Conservation (phyloP, 2,329 filamentous ascomycete genomes). For the Neofusicoccum parvum region DNA sequence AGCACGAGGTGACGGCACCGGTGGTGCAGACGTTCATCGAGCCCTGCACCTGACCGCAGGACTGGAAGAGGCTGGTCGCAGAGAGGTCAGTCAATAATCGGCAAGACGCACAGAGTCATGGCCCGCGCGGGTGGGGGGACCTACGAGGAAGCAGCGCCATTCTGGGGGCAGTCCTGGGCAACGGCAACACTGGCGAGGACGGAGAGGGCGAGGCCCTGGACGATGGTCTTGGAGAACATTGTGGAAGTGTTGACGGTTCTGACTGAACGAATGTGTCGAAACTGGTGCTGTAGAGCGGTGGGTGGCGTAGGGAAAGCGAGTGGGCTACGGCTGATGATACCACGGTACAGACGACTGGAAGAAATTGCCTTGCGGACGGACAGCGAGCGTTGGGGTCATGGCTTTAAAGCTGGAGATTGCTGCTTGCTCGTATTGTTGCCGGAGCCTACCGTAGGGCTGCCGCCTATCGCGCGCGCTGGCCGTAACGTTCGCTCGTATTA, state of each 20-base stretch:
- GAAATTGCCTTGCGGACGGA: background rate
- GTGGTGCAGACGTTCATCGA: constrained; percentile 20
- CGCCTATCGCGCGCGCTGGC: background rate
- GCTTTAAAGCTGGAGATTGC: constrained; percentile 20
- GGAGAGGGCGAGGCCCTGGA: constrained; percentile 9
- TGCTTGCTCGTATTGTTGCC: constrained; percentile 9
- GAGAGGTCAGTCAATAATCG: background rate
- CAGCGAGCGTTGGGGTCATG: constrained; percentile 3
- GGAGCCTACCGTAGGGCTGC: constrained; percentile 15
- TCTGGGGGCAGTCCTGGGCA: constrained; percentile 1
- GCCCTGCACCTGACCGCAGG: constrained; percentile 14
- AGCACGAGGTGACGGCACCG: constrained; percentile 15
- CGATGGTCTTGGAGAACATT: constrained; percentile 10
- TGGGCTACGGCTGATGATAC: background rate
- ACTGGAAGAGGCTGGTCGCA: background rate
- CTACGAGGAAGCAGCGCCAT: background rate
- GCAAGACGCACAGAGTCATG: background rate
- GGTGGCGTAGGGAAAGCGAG: constrained; percentile 5
- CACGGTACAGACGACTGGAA: background rate
- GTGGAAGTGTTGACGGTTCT: background rate
- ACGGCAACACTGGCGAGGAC: background rate
- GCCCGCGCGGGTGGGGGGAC: background rate
- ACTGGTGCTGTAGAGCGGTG: background rate
- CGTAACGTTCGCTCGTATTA: constrained; percentile 13
- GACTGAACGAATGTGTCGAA: background rate